A percentile compares a stretch with the other conserved stretches of the same genome.
Evolutionary conservation across 225 moss, liverwort and hornwort genomes (phyloP).

Genomic region (Ulota crispa): DNA sequence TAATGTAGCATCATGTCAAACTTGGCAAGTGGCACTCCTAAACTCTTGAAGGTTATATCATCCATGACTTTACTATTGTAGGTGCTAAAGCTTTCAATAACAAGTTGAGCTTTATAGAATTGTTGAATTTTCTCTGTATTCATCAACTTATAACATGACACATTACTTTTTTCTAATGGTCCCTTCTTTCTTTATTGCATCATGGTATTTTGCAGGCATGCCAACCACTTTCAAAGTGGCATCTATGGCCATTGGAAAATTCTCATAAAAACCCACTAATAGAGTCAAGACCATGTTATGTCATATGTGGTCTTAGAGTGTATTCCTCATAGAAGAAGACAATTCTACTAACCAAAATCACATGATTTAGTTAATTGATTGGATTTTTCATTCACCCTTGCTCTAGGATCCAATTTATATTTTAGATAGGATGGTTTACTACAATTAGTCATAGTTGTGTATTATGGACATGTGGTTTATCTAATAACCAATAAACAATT

Average conservation of each 20-base stretch:
- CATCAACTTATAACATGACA: background rate
- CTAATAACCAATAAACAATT: too few relatives aligned
- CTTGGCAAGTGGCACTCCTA: background rate
- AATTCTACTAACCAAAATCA: too few relatives aligned
- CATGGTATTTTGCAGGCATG: slow-evolving; percentile 1
- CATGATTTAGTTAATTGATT: too few relatives aligned
- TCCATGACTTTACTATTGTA: background rate
- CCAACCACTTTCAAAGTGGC: background rate
- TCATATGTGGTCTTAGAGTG: background rate
- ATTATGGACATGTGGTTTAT: too few relatives aligned
- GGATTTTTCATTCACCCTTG: too few relatives aligned
- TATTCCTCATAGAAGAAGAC: too few relatives aligned
- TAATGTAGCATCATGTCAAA: background rate
- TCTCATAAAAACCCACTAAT: too few relatives aligned
- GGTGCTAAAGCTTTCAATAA: background rate
- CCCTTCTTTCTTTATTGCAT: background rate
- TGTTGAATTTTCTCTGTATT: background rate
- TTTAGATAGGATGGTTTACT: too few relatives aligned
- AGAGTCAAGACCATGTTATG: background rate
- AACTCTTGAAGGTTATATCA: background rate
- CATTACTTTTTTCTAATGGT: slow-evolving; percentile 8
- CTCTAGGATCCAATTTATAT: too few relatives aligned
- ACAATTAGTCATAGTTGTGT: too few relatives aligned
- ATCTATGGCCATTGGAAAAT: background rate
- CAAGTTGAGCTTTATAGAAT: background rate